phyloP scores from a whole-genome alignment of 257 asterid species.

The Solanum paucissectum region DNA sequence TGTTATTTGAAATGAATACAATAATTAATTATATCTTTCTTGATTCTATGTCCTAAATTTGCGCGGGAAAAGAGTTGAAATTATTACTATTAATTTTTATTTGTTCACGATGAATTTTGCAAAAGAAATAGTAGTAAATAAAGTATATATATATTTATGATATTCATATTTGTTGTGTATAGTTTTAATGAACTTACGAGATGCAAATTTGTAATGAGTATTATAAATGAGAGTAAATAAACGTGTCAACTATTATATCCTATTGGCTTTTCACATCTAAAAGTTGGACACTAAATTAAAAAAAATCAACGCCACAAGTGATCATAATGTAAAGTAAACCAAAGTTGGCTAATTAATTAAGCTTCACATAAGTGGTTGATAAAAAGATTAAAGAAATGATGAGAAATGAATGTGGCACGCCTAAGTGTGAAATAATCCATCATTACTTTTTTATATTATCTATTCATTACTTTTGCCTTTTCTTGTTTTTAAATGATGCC shows the following conservation, averaged over 20 bases:
- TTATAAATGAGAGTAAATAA: too few relatives aligned
- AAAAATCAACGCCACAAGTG: too few relatives aligned
- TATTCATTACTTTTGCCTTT: not conserved
- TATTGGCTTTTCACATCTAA: too few relatives aligned
- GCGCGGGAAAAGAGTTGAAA: not conserved
- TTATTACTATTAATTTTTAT: not conserved
- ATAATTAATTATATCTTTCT: not conserved
- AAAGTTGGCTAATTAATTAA: not conserved
- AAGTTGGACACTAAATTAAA: too few relatives aligned
- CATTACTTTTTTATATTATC: not conserved
- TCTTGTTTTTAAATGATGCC: not conserved
- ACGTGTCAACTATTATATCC: too few relatives aligned
- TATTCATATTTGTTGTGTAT: not conserved
- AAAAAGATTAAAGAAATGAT: not conserved
- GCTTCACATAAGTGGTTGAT: not conserved
- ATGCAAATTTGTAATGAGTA: too few relatives aligned
- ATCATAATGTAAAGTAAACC: not conserved
- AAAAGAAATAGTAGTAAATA: too few relatives aligned
- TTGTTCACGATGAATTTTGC: not conserved
- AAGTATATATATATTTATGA: too few relatives aligned
- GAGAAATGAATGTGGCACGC: conserved; percentile 7
- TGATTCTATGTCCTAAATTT: not conserved
- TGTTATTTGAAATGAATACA: not conserved
- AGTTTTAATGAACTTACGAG: not conserved
- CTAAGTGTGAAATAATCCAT: conserved; percentile 2